Base-by-base conservation (phyloP, 1,139 yeast species). In the Sugiyamaella pinicola region DNA sequence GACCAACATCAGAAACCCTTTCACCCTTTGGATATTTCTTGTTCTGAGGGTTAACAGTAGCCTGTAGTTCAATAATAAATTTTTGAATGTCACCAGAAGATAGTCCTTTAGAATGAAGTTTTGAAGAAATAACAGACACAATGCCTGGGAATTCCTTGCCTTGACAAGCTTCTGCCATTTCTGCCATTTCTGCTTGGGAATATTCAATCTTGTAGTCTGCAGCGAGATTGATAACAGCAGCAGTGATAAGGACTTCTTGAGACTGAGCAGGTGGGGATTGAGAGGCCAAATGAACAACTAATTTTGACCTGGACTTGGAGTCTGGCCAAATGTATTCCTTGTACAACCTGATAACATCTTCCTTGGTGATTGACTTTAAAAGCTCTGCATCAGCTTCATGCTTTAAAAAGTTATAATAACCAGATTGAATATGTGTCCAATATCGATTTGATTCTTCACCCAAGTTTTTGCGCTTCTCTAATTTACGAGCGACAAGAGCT, bases 391-490 rank as follows among this genome's bases (percentile, higher is more conserved):
- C 85, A 48, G 74, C 72, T 47, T 75, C 79, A 56, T 82, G 75
- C 46, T 64, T 61, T 41, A 76, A 72, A 69, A 90, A 93, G 67
- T 91, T 87, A 66, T 85, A 89, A 68, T 75, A 86, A 3, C 97
- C 97, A 54, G 82, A 78, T 37, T 80, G 78, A 53, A 93, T 85
- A 17, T 82, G 77, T 54, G 78, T 75, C 82, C 89, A 84, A 67
- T 81, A 85, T 60, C 84, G 74, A 21, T 73, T 67, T 35, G 83
- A 77, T 69, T 93, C 98, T 65, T 91, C 96, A 48, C 74, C 73
- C 69, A 91, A 74, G 61, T 88, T 90, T 69, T 87, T 88, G 63
- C 81, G 75, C 65, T 86, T 87, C 61, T 87, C 86, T 47, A 80
- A 71, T 62, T 88, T 83, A 65, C 82, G 81, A 56, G 80, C 71